phyloP scores from a whole-genome alignment of 2,329 filamentous ascomycete species.

The Alternaria metachromatica region DNA sequence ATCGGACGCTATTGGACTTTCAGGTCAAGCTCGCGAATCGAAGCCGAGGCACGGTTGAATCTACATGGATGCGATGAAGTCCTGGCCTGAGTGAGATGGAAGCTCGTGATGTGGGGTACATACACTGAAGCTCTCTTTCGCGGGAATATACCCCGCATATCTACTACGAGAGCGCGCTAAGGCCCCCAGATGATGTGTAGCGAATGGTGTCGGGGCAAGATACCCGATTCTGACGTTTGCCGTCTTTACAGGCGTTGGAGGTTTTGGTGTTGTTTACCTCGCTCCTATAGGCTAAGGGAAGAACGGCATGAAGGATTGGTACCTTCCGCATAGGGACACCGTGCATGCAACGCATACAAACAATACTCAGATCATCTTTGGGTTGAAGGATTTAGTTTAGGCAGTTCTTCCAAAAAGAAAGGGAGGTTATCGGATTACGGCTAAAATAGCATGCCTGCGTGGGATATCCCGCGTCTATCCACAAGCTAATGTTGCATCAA shows the following conservation, averaged over 20 bases:
- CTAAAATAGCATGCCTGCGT: not conserved
- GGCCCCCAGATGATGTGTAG: not conserved
- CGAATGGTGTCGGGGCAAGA: not conserved
- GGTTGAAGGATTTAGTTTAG: not conserved
- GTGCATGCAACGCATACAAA: not conserved
- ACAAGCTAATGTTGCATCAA: not conserved
- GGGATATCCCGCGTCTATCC: not conserved
- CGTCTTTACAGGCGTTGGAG: not conserved
- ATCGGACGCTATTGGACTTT: not conserved
- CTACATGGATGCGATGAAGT: not conserved
- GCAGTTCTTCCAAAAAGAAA: not conserved
- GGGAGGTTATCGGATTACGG: not conserved
- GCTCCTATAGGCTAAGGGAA: not conserved
- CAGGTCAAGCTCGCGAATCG: not conserved
- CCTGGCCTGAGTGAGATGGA: not conserved
- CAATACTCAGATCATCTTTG: not conserved
- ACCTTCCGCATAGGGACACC: not conserved
- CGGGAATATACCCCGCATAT: not conserved
- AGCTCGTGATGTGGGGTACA: conserved; percentile 6
- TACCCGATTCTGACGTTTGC: not conserved
- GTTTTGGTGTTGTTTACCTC: not conserved
- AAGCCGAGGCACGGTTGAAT: conserved; percentile 3
- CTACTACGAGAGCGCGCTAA: not conserved
- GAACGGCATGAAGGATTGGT: not conserved
- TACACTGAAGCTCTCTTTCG: not conserved